A percentile compares a stretch with the other conserved stretches of the same genome.
These are phyloP conservation scores for Hypoxylon perforatum DNA, from an alignment of 495 filamentous ascomycete species.

Conservation along the genomic window DNA sequence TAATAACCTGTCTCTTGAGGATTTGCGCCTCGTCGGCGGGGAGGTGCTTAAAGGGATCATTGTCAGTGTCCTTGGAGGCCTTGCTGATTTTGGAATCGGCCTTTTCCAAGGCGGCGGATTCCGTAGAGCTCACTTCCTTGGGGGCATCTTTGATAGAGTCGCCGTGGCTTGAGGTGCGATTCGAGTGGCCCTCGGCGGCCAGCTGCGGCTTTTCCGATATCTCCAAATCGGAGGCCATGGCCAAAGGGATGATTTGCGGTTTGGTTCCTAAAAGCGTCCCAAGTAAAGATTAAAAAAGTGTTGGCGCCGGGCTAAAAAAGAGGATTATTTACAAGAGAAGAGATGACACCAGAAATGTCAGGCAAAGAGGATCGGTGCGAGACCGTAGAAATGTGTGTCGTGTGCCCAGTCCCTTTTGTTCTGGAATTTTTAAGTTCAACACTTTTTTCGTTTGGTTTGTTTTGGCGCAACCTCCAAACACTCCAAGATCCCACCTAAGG, in stretches of 20 bases:
- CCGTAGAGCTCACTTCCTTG: conserved; percentile 23
- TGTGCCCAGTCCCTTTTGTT: conserved; percentile 18
- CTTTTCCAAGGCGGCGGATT: conserved; percentile 50
- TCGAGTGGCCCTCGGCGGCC: conserved; percentile 32
- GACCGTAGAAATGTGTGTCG: conserved; percentile 10
- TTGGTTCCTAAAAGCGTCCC: not conserved
- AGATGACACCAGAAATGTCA: too few species aligned
- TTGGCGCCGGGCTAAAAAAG: conserved; percentile 18
- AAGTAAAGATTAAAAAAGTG: not conserved
- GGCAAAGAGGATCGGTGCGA: conserved; percentile 9
- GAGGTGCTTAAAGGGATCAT: conserved; percentile 68
- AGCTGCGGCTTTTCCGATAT: conserved; percentile 46
- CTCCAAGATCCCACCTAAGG: too few species aligned
- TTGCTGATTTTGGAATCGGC: conserved; percentile 61
- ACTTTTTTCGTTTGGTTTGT: conserved; percentile 1
- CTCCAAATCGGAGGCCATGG: conserved; percentile 40
- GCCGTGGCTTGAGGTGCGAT: conserved; percentile 48
- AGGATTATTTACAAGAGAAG: conserved; percentile 9
- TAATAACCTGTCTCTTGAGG: conserved; percentile 75
- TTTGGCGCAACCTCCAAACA: not conserved
- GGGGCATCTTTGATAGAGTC: conserved; percentile 33
- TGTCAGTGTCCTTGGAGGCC: conserved; percentile 47
- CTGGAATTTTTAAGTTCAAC: conserved; percentile 4
- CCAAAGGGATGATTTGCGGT: conserved; percentile 5
- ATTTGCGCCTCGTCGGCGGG: conserved; percentile 55